Percentiles rank a stretch among this genome's conserved stretches.
phyloP scores from a whole-genome alignment of 768 basidiomycete genomes.

The Mycena latifolia region DNA sequence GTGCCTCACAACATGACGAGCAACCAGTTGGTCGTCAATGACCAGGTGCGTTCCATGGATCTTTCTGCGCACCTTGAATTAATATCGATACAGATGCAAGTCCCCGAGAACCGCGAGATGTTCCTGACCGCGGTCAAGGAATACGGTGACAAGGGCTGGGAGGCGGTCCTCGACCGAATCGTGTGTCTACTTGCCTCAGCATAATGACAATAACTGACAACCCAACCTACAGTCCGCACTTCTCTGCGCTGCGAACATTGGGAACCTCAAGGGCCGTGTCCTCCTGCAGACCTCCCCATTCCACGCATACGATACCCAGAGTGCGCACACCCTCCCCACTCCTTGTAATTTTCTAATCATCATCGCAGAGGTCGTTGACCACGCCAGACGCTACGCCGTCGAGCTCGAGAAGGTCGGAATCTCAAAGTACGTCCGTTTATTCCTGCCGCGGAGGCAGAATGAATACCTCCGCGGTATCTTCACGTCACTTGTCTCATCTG shows the following conservation, averaged over 20 bases:
- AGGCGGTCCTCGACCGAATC: constrained; percentile 40
- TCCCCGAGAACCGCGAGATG: constrained; percentile 41
- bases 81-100: constrained; percentile 23
- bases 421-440: constrained; percentile 31
- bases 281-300: constrained; percentile 50
- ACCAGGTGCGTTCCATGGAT: constrained; percentile 23
- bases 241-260: constrained; percentile 47
- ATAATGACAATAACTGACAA: constrained; percentile 24
- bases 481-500: too few species aligned
- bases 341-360: neutral
- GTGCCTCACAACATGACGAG: constrained; percentile 50
- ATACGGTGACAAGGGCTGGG: constrained; percentile 34
- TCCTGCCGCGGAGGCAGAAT: too few species aligned
- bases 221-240: constrained; percentile 44
- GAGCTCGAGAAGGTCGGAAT: constrained; percentile 50
- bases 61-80: too few species aligned
- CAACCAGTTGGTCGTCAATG: constrained; percentile 51
- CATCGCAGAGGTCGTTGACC: constrained; percentile 44
- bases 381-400: constrained; percentile 46
- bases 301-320: constrained; percentile 48
- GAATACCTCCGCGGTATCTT: neutral
- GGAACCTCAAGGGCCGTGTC: constrained; percentile 47
- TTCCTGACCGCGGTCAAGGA: constrained; percentile 39
- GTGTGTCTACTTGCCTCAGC: constrained; percentile 35
- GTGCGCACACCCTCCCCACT: constrained; percentile 28